phyloP scores from a whole-genome alignment of 129 eudicot genomes.

The Flaveria robusta region DNA sequence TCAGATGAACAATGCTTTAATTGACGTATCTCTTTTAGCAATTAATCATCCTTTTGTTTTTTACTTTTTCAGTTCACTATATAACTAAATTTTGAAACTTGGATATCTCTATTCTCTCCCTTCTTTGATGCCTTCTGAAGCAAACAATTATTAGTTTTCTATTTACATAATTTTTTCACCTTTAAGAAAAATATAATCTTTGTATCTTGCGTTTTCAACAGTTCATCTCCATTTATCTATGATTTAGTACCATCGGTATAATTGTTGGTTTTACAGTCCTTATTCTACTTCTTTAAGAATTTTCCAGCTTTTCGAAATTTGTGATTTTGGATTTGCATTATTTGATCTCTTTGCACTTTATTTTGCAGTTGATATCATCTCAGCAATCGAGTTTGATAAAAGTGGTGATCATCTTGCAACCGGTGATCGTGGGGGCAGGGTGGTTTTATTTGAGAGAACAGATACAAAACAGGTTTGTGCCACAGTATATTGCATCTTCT shows the following conservation, averaged over 20 bases:
- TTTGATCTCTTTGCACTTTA: slow-evolving; percentile 16
- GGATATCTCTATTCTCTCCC: background rate
- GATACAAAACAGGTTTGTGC: slow-evolving; percentile 76
- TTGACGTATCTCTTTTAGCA: slow-evolving; percentile 1
- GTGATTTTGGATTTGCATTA: slow-evolving; percentile 5
- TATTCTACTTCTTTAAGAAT: background rate
- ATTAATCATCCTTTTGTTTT: background rate
- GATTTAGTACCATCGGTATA: background rate
- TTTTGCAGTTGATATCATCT: slow-evolving; percentile 83
- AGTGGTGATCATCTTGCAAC: slow-evolving; percentile 99
- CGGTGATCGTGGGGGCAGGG: slow-evolving; percentile 99
- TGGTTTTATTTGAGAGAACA: slow-evolving; percentile 94
- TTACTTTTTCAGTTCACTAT: too few species aligned
- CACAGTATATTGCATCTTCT: background rate
- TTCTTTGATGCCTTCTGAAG: slow-evolving; percentile 11
- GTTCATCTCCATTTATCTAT: background rate
- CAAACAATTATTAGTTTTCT: background rate
- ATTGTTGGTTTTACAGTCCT: slow-evolving; percentile 5
- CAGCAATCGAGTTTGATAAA: slow-evolving; percentile 98
- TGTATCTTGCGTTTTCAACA: background rate
- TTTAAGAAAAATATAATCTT: background rate
- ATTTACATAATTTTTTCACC: background rate
- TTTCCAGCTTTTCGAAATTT: background rate
- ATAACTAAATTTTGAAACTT: background rate
- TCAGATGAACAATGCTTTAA: slow-evolving; percentile 6